These are phyloP conservation scores for Artemisia argyi DNA, from an alignment of 129 eudicot genomes.

Conservation along the genomic window DNA sequence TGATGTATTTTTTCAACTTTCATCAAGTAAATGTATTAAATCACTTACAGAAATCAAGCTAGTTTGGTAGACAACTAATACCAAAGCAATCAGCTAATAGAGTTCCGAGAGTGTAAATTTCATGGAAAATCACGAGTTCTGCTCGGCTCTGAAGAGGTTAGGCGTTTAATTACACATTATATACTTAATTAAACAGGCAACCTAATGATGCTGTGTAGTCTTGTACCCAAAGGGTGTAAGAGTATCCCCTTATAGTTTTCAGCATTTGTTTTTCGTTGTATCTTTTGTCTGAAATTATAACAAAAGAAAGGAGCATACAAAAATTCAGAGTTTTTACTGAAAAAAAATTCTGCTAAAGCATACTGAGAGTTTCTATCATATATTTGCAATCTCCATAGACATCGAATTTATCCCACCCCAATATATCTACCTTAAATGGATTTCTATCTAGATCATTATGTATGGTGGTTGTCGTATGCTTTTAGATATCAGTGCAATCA, in stretches of 20 bases:
- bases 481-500: background rate
- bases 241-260: background rate
- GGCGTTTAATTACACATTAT: background rate
- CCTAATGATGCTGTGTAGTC: background rate
- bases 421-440: too few relatives aligned
- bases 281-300: background rate
- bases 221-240: background rate
- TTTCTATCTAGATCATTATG: too few relatives aligned
- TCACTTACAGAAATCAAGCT: background rate
- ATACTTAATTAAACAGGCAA: background rate
- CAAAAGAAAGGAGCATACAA: too few relatives aligned
- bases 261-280: background rate
- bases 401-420: too few relatives aligned
- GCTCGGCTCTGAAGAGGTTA: background rate
- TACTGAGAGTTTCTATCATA: background rate
- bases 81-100: slow-evolving; percentile 3
- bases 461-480: too few relatives aligned
- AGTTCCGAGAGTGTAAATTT: slow-evolving; percentile 1
- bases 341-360: background rate
- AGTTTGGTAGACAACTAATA: background rate
- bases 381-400: too few relatives aligned
- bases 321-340: too few relatives aligned
- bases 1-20: background rate
- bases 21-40: background rate
- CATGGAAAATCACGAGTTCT: background rate